A percentile compares a stretch with the other conserved stretches of the same genome.
These are phyloP conservation scores for Xylaria polymorpha DNA, from an alignment of 2,329 filamentous ascomycete genomes.

Conservation along the genomic window DNA sequence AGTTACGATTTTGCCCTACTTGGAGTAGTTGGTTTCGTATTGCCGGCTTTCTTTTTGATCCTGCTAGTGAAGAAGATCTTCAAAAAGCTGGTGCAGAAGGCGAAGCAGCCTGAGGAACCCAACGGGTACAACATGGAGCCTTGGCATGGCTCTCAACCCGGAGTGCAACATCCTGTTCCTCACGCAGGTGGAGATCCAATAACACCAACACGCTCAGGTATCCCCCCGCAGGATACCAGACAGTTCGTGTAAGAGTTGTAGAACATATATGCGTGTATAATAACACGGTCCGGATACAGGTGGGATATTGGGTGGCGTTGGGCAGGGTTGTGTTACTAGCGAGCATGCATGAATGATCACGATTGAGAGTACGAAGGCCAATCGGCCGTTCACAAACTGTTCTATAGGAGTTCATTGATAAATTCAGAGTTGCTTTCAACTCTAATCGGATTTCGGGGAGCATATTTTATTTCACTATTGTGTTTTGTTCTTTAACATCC, in stretches of 20 bases:
- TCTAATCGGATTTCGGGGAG: not conserved
- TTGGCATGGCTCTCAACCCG: slow-evolving; percentile 31
- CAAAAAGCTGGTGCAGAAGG: slow-evolving; percentile 46
- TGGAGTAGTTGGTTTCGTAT: slow-evolving; percentile 58
- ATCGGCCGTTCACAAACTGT: not conserved
- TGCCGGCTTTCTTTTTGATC: slow-evolving; percentile 54
- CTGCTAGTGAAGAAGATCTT: slow-evolving; percentile 53
- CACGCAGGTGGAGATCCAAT: slow-evolving; percentile 19
- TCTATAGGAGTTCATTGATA: not conserved
- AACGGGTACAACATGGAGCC: slow-evolving; percentile 48
- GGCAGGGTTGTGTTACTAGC: slow-evolving; percentile 4
- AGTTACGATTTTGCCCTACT: slow-evolving; percentile 61
- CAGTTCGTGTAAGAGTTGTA: slow-evolving; percentile 25
- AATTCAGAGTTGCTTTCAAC: not conserved
- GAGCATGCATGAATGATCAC: not conserved
- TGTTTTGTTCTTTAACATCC: not conserved
- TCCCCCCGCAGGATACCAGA: slow-evolving; percentile 29
- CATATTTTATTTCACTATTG: not conserved
- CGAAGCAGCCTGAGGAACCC: slow-evolving; percentile 43
- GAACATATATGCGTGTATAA: not conserved
- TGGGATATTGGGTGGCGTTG: slow-evolving; percentile 12
- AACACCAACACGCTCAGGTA: slow-evolving; percentile 30
- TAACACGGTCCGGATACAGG: not conserved
- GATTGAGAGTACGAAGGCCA: not conserved
- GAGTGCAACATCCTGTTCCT: slow-evolving; percentile 5